Conservation (phyloP, 108 stramenopile species). For the Fistulifera pelliculosa region DNA sequence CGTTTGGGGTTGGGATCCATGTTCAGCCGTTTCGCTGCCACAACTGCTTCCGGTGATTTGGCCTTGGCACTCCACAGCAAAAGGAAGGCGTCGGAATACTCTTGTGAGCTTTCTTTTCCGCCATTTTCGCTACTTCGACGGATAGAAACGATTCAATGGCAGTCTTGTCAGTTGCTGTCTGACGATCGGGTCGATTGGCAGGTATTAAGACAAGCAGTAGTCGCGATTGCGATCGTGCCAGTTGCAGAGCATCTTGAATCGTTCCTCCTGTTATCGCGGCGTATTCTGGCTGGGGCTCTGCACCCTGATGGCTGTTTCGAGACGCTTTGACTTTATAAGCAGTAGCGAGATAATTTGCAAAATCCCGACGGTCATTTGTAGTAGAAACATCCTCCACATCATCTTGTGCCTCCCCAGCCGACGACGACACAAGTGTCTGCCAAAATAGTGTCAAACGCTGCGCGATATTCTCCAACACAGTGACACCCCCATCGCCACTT, state of each 20-base stretch:
- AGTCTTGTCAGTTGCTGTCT: constrained; percentile 9
- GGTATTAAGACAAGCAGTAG: constrained; percentile 67
- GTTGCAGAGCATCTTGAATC: constrained; percentile 42
- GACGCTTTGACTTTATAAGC: constrained; percentile 19
- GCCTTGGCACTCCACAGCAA: constrained; percentile 56
- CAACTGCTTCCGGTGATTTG: constrained; percentile 33
- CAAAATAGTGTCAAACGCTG: too few species aligned
- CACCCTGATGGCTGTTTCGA: neutral
- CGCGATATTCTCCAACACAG: too few species aligned
- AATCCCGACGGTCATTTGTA: constrained; percentile 10
- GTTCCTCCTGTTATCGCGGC: constrained; percentile 27
- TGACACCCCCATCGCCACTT: too few species aligned
- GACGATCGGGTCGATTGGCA: constrained; percentile 21
- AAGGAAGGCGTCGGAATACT: constrained; percentile 41
- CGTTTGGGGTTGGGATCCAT: constrained; percentile 29
- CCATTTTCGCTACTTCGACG: constrained; percentile 32
- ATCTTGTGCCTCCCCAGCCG: too few species aligned
- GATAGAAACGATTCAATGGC: constrained; percentile 49
- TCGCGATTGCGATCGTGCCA: constrained; percentile 47
- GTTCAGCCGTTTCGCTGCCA: constrained; percentile 57
- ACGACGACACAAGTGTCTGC: too few species aligned
- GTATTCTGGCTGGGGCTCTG: neutral
- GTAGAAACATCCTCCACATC: neutral
- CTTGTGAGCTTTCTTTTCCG: constrained; percentile 40
- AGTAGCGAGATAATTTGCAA: constrained; percentile 23